Conservation (phyloP, 106 monocot species). For the Dactylorhiza incarnata region DNA sequence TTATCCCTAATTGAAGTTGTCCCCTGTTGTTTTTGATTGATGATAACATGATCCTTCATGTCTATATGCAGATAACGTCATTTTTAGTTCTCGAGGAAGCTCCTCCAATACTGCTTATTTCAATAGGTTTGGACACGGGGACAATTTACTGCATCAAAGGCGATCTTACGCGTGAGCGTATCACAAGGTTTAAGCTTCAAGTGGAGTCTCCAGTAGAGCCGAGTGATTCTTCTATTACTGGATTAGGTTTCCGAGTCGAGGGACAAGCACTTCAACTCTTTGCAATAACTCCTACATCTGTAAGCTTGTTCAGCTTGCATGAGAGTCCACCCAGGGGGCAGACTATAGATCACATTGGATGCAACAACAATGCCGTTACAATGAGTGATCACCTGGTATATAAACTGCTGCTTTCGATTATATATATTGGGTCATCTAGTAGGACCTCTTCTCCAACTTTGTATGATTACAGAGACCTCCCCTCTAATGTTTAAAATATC, state of each 20-base stretch:
- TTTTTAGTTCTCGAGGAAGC: conserved; percentile 94
- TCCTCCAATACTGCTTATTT: conserved; percentile 74
- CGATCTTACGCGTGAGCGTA: conserved; percentile 90
- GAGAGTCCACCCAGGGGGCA: conserved; percentile 75
- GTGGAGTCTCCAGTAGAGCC: conserved; percentile 46
- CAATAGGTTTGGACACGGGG: conserved; percentile 81
- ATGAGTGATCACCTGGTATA: conserved; percentile 92
- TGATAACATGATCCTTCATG: background rate
- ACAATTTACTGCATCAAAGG: conserved; percentile 96
- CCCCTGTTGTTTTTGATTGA: background rate
- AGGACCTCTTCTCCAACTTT: too few species aligned
- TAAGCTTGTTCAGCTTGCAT: conserved; percentile 72
- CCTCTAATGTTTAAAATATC: background rate
- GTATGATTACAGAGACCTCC: too few species aligned
- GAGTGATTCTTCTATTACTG: conserved; percentile 46
- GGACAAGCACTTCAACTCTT: conserved; percentile 78
- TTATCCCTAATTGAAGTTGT: background rate
- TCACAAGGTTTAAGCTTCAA: conserved; percentile 75
- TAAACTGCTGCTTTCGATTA: background rate
- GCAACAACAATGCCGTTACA: conserved; percentile 56
- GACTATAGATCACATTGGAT: conserved; percentile 85
- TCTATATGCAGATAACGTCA: conserved; percentile 70
- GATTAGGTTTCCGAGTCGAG: conserved; percentile 70
- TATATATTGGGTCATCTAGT: background rate
- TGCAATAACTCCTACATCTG: conserved; percentile 74